These are phyloP conservation scores for Lasiosphaeris hirsuta DNA, from an alignment of 495 filamentous ascomycete species.

Conservation along the genomic window DNA sequence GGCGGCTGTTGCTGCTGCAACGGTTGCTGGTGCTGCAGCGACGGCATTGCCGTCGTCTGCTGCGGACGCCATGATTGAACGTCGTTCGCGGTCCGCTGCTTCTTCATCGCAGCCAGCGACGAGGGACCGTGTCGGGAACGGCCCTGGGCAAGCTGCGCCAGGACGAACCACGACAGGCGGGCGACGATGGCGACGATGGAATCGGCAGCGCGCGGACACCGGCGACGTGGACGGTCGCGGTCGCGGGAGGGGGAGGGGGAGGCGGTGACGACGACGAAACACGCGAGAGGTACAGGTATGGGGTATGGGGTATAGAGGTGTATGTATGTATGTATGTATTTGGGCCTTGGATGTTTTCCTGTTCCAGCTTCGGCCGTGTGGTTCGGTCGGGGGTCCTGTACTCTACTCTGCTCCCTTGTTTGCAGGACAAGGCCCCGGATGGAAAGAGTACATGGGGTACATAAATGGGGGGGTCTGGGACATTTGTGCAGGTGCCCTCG, in stretches of 20 bases:
- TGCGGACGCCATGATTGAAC: slow-evolving; percentile 33
- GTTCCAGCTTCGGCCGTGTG: slow-evolving; percentile 18
- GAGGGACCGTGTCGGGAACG: slow-evolving; percentile 20
- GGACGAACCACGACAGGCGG: slow-evolving; percentile 23
- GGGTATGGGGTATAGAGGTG: not conserved
- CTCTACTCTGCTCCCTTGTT: slow-evolving; percentile 26
- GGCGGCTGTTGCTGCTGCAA: slow-evolving; percentile 21
- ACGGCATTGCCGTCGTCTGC: slow-evolving; percentile 32
- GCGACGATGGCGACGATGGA: slow-evolving; percentile 15
- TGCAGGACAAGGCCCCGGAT: slow-evolving; percentile 26
- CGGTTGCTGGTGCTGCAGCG: slow-evolving; percentile 30
- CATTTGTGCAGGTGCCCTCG: slow-evolving; percentile 18
- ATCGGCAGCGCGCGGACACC: not conserved
- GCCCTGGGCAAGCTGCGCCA: slow-evolving; percentile 30
- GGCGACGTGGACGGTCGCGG: slow-evolving; percentile 5
- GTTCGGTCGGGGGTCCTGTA: slow-evolving; percentile 20
- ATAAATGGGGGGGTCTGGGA: slow-evolving; percentile 27
- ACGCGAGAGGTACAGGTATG: not conserved
- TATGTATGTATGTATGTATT: slow-evolving; percentile 5
- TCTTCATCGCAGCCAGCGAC: slow-evolving; percentile 30
- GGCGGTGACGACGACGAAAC: not conserved
- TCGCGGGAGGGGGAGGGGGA: slow-evolving; percentile 9
- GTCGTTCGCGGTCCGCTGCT: slow-evolving; percentile 29
- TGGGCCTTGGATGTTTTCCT: slow-evolving; percentile 12
- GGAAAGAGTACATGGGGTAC: slow-evolving; percentile 35